Conservation (phyloP, 371 early-diverging fungal species). For the Umbelopsis sp. region DNA sequence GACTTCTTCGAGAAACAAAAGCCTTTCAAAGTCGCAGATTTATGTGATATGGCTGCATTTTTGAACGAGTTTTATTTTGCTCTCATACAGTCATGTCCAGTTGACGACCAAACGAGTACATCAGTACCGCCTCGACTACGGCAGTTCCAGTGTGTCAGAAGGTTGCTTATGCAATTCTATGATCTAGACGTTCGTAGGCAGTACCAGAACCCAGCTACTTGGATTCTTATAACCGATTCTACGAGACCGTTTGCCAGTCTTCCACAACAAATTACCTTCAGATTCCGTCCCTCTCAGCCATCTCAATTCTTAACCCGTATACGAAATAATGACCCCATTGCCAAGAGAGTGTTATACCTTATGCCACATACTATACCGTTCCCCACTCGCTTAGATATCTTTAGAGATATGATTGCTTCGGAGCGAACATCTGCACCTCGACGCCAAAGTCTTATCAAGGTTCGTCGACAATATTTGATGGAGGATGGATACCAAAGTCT, state of each 20-base stretch:
- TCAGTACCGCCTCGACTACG: conserved; percentile 35
- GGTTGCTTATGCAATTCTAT: conserved; percentile 75
- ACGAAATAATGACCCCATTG: conserved; percentile 56
- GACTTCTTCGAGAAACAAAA: conserved; percentile 73
- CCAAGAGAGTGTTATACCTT: conserved; percentile 70
- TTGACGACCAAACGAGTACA: conserved; percentile 27
- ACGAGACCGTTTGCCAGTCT: conserved; percentile 28
- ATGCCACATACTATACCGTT: conserved; percentile 90
- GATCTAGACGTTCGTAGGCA: conserved; percentile 72
- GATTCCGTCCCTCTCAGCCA: conserved; percentile 30
- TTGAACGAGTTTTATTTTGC: conserved; percentile 74
- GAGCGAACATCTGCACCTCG: conserved; percentile 46
- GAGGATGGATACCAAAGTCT: conserved; percentile 81
- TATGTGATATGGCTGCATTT: conserved; percentile 58
- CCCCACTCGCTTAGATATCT: conserved; percentile 76
- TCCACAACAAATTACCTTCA: conserved; percentile 16
- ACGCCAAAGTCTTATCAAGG: conserved; percentile 48
- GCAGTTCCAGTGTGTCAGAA: conserved; percentile 61
- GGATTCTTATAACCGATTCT: conserved; percentile 64
- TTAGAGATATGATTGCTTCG: conserved; percentile 70
- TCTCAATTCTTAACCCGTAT: conserved; percentile 38
- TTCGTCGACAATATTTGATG: conserved; percentile 75
- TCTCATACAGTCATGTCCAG: conserved; percentile 40
- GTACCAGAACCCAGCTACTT: conserved; percentile 74
- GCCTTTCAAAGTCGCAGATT: conserved; percentile 57